Base-by-base conservation (phyloP, 2,329 filamentous ascomycete genomes). In the Pseudogymnoascus pannorum region DNA sequence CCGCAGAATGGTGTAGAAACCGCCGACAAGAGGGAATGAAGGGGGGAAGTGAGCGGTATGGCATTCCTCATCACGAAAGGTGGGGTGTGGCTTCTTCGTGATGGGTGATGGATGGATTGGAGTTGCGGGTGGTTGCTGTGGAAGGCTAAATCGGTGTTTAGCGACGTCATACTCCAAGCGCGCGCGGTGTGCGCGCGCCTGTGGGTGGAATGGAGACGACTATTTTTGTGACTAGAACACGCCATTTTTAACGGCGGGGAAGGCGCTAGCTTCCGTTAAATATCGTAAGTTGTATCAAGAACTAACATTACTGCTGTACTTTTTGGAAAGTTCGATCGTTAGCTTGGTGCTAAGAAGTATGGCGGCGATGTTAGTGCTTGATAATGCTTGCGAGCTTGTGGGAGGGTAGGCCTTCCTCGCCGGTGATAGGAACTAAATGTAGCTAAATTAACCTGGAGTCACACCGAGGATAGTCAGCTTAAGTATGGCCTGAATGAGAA, bases 11-110 rank as follows among this genome's bases (percentile, higher is more conserved):
- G 62, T 72, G 57, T 59, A 70, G 59, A 64, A 63, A 11, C 73
- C 60, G 16, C 77, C 78, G 62, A 74, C 75, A 72, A 82, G 80
- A 68, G 48, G 64, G 59, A 57, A 64, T 35, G 62, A 63, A 62
- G 48, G 59, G 64, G 33, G 61, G 58, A 63, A 65, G 65, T 66
- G 69, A 68, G 68, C 76, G 79, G 74, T 78, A 73, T 79, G 78
- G 80, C 84, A 87, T 87, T 76, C 83, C 83, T 84, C 83, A 86
- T 85, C 75, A 75, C 78, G 76, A 74, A 68, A n/a, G 40, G 40
- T 9, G 36, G 20, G 40, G 40, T 24, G 12, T 24, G 40, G 20
- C 20, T 48, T 20, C 40, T 48, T 48, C 40, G 40, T 6, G 40
- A 24, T 48, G 18, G 20, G 20, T 9, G 40, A 22, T 24, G 20